Evolutionary conservation across 345 rosid species (phyloP), one percentile per base, ranked within the genome.

Genomic region (Mangifera indica): DNA sequence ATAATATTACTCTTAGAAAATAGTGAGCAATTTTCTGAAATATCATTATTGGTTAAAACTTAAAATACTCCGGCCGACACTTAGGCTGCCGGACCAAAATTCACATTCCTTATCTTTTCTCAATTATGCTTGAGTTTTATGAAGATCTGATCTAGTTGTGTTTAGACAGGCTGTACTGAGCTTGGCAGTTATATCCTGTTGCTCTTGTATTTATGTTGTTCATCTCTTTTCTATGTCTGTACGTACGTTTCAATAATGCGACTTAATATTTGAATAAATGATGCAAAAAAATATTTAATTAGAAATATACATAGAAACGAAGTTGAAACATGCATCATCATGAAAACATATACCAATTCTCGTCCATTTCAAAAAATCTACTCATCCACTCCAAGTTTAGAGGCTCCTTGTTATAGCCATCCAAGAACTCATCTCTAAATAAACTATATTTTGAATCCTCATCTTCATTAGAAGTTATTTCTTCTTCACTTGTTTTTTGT

Each of bases 361-460:
- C 80, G 4, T 81, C 83, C 68, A 74, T 53, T 67, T 81, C 82
- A 22, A 81, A 70, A 48, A 82, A 81, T 60, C 58, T 72, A 70
- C 81, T 74, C 81, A 76, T 80, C 87, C 86, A 80, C 34, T 82
- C 86, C 72, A 81, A 82, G 71, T 80, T 67, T 71, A 80, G 55
- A 48, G 86, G 83, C 48, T 64, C 83, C 32, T 71, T 72, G 6
- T 46, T 63, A 3, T 63, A 57, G 76, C 75, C 51, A 60, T 79
- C 79, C 18, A 76, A 69, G 12, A 73, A 59, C 32, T 54, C 75
- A 24, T 77, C 76, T 46, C 61, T 74, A 58, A 10, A 26, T 65
- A 66, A 63, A 55, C 51, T 70, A 13, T 22, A 66, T 66, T 71
- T 69, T 17, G 73, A 45, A 9, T 37, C 70, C 14, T 58, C 65